phyloP scores from a whole-genome alignment of 139 green algal genomes.

The Nannochloris sp. region DNA sequence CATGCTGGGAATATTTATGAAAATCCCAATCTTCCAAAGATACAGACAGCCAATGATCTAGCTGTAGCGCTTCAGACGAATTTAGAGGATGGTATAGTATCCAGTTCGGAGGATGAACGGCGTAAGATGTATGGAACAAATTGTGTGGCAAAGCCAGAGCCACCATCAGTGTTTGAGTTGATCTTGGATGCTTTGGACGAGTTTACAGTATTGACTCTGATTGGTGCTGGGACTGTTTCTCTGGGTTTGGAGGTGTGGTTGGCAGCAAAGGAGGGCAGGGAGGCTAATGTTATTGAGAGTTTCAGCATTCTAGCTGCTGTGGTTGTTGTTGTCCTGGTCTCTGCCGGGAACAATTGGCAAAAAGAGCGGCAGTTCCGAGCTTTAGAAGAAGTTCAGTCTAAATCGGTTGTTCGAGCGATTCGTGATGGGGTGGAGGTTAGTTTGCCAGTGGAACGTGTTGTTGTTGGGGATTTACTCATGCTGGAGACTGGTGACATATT shows the following conservation, averaged over 20 bases:
- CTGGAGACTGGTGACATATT: slow-evolving; percentile 79
- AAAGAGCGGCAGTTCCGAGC: slow-evolving; percentile 81
- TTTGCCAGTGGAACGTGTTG: slow-evolving; percentile 45
- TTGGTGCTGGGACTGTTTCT: slow-evolving; percentile 42
- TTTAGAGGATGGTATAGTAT: not conserved
- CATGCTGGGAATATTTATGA: not conserved
- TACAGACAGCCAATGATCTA: not conserved
- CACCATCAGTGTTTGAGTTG: not conserved
- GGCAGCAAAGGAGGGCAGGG: slow-evolving; percentile 4
- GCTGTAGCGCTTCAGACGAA: not conserved
- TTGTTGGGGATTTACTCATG: slow-evolving; percentile 73
- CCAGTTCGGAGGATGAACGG: not conserved
- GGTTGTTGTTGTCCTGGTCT: slow-evolving; percentile 59
- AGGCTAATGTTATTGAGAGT: slow-evolving; percentile 54
- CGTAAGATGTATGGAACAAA: not conserved
- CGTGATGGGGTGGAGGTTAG: slow-evolving; percentile 34
- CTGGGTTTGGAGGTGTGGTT: slow-evolving; percentile 33
- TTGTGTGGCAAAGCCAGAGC: not conserved
- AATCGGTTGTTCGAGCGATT: slow-evolving; percentile 55
- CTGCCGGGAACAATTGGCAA: slow-evolving; percentile 73
- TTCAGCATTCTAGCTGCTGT: slow-evolving; percentile 65
- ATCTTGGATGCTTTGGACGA: slow-evolving; percentile 23
- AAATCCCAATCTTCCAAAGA: not conserved
- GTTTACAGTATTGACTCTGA: slow-evolving; percentile 53
- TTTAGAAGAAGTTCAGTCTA: slow-evolving; percentile 50